phyloP scores from a whole-genome alignment of 164 flowering plant species.

The Vitis rupestris region DNA sequence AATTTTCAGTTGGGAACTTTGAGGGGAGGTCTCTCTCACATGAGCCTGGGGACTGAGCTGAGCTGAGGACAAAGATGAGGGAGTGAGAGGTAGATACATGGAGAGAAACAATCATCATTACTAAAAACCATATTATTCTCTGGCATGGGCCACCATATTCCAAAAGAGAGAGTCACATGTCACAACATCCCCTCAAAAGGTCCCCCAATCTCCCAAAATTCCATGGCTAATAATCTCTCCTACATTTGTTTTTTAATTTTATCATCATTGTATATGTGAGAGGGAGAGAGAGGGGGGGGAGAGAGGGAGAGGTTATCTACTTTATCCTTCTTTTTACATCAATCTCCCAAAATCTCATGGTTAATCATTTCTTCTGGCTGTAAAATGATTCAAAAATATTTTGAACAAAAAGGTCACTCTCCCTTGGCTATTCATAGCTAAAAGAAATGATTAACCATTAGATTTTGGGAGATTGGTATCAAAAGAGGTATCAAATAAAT shows the following conservation, averaged over 20 bases:
- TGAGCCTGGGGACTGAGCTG: background rate
- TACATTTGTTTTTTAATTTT: background rate
- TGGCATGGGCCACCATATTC: constrained; percentile 60
- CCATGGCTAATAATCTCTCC: constrained; percentile 28
- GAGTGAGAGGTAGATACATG: background rate
- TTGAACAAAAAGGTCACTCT: background rate
- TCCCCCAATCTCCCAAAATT: constrained; percentile 37
- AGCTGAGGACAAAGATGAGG: constrained; percentile 6
- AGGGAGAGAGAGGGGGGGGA: background rate
- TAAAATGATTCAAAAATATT: constrained; percentile 7
- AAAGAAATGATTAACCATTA: no score
- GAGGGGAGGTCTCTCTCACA: background rate
- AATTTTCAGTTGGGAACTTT: background rate
- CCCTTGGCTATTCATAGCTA: background rate
- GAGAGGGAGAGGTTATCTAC: background rate
- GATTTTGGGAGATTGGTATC: no score
- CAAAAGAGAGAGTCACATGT: constrained; percentile 46
- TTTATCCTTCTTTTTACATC: background rate
- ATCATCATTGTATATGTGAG: background rate
- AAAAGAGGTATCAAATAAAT: no score
- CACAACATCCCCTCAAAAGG: constrained; percentile 27
- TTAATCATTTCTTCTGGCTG: constrained; percentile 7
- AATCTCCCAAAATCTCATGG: constrained; percentile 15
- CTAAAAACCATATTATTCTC: constrained; percentile 50
- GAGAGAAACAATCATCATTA: constrained; percentile 35